These are phyloP conservation scores for Nitzschia inconspicua DNA, from an alignment of 108 stramenopile species.

Conservation along the genomic window DNA sequence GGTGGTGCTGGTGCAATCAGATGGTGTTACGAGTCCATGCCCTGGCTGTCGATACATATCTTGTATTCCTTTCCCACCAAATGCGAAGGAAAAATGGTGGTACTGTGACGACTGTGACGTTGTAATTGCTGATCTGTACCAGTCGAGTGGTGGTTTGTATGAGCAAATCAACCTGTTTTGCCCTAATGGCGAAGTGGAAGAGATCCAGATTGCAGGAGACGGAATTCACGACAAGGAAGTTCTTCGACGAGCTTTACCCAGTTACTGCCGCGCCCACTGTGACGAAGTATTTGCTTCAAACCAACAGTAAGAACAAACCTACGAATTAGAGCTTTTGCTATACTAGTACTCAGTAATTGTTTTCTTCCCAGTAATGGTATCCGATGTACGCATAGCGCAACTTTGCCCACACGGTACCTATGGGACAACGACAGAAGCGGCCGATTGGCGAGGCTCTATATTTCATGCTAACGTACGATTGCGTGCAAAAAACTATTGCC, in stretches of 20 bases:
- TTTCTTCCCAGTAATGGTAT: too few relatives aligned
- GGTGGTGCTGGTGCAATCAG: slow-evolving; percentile 54
- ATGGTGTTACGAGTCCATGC: slow-evolving; percentile 65
- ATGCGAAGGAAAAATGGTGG: slow-evolving; percentile 75
- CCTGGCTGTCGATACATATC: slow-evolving; percentile 69
- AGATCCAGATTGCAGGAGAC: slow-evolving; percentile 46
- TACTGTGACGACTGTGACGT: slow-evolving; percentile 83
- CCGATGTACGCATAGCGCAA: too few relatives aligned
- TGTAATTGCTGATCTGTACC: slow-evolving; percentile 37
- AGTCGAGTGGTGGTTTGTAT: slow-evolving; percentile 9
- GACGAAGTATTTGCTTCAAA: slow-evolving; percentile 46
- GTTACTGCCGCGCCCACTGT: slow-evolving; percentile 56
- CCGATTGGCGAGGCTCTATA: too few relatives aligned
- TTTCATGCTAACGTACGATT: too few relatives aligned
- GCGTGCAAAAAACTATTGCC: too few relatives aligned
- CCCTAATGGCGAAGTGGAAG: slow-evolving; percentile 59
- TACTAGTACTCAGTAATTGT: too few relatives aligned
- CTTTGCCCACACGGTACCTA: too few relatives aligned
- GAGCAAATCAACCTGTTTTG: slow-evolving; percentile 28
- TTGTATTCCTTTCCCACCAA: slow-evolving; percentile 80
- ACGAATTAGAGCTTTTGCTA: too few relatives aligned
- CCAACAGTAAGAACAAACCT: not conserved
- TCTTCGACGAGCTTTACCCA: slow-evolving; percentile 49
- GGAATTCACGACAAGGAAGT: slow-evolving; percentile 44
- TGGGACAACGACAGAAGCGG: too few relatives aligned